Evolutionary conservation across 768 basidiomycete genomes (phyloP), one percentile per base, ranked within the genome.

Genomic region (Kwoniella dendrophila): DNA sequence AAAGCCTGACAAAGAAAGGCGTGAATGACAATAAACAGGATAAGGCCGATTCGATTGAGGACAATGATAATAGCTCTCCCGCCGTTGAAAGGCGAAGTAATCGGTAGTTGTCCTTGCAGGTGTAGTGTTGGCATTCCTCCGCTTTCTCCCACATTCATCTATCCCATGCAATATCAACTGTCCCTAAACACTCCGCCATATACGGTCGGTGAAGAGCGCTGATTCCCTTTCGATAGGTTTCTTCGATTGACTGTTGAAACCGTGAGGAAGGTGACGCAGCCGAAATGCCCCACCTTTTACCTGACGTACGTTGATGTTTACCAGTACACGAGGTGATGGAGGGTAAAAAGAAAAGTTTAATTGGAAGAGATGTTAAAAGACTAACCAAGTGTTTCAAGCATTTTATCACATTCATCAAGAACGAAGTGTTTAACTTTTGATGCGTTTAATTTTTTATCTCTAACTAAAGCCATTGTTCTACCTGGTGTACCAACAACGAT

Each of bases 321-420:
- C 10, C 20, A 22, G 48, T 40, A n/a, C 26, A 16, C 30, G 48
- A 50, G 16, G 29, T 29, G 20, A 54, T 27, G 8, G 41, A 45
- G 45, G 44, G 59, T 34, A 24, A 40, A 59, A 52, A 29, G 20
- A 30, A 24, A 34, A 5, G 32, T 29, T 12, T 11, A 6, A 44
- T 8, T 10, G 27, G 8, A 48, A 48, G 34, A 36, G 34, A 16
- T 43, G 30, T n/a, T n/a, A n/a, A n/a, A n/a, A 64, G 44, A 99
- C 96, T 97, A 91, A 99, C 96, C 96, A 83, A 99, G 93, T 87
- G 93, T 90, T 86, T 99, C 96, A 80, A 99, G 89, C 92, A 99
- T 97, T 87, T 99, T 99, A 86, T 99, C 96, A 86, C 96, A 99
- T 84, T 99, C 96, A 86, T 99, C 96, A 80, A 99, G 84, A 59